These are phyloP conservation scores for Phanerodontia chrysosporium DNA, from an alignment of 768 basidiomycete genomes.

Conservation along the genomic window DNA sequence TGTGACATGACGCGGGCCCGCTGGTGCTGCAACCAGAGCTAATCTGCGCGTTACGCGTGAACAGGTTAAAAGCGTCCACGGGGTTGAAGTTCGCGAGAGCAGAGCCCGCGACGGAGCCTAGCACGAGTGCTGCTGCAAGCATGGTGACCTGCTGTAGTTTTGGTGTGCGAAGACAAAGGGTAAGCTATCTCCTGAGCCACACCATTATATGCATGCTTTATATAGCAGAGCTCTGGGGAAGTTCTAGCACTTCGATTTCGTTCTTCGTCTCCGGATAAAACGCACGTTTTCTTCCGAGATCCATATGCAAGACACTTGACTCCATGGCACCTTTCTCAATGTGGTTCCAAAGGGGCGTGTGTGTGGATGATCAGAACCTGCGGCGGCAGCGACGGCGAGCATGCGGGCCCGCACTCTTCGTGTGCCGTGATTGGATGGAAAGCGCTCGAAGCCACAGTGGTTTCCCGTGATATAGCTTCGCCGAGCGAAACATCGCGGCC, in stretches of 20 bases:
- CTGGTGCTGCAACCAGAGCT: slow-evolving; percentile 52
- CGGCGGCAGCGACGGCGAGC: not conserved
- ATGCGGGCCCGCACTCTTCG: not conserved
- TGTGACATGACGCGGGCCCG: slow-evolving; percentile 51
- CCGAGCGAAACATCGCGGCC: not conserved
- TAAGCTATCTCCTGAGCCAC: not conserved
- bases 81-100: slow-evolving; percentile 18
- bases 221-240: not conserved
- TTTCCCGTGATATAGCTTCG: not conserved
- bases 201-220: not conserved
- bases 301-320: not conserved
- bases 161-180: not conserved
- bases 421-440: not conserved
- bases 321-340: not conserved
- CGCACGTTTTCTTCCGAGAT: not conserved
- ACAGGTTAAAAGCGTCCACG: slow-evolving; percentile 24
- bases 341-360: not conserved
- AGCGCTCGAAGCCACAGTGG: not conserved
- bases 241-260: too few relatives aligned
- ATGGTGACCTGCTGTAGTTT: slow-evolving; percentile 10
- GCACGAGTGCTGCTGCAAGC: slow-evolving; percentile 20
- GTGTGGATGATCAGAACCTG: not conserved
- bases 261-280: not conserved
- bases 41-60: slow-evolving; percentile 23
- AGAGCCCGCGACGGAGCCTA: slow-evolving; percentile 19